Conservation (phyloP, 805 yeast genomes). For the Torulaspora maleeae region DNA sequence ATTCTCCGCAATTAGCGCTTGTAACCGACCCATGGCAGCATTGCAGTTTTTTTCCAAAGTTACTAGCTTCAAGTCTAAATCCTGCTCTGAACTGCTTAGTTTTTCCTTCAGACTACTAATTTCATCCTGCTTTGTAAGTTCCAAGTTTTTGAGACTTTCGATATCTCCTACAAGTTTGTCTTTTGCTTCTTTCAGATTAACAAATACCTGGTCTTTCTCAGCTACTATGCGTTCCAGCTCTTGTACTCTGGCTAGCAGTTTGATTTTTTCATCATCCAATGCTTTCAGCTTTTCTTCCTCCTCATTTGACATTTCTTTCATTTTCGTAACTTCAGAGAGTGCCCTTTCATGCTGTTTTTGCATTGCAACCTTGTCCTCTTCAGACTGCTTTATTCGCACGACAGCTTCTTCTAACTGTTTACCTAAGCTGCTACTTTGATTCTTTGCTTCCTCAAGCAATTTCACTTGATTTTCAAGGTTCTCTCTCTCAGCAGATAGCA, state of each 20-base stretch:
- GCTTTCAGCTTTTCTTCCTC: constrained; percentile 47
- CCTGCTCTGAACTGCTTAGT: constrained; percentile 31
- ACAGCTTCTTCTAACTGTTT: constrained; percentile 23
- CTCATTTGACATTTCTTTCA: constrained; percentile 28
- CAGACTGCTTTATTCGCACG: constrained; percentile 22
- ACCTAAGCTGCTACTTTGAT: constrained; percentile 37
- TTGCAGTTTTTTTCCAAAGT: constrained; percentile 33
- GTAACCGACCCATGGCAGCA: constrained; percentile 37
- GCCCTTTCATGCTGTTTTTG: constrained; percentile 21
- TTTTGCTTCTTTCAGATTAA: constrained; percentile 34
- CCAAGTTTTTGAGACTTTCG: constrained; percentile 7
- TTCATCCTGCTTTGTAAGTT: constrained; percentile 33
- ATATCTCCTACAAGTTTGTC: constrained; percentile 18
- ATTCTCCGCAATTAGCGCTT: constrained; percentile 43
- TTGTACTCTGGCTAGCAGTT: constrained; percentile 53
- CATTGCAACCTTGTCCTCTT: constrained; percentile 27
- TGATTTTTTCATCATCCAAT: constrained; percentile 41
- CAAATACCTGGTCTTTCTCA: constrained; percentile 41
- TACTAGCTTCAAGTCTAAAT: constrained; percentile 36
- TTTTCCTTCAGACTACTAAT: constrained; percentile 34
- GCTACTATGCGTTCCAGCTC: constrained; percentile 51
- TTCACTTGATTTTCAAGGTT: constrained; percentile 45
- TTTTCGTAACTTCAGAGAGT: constrained; percentile 23
- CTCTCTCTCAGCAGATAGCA: constrained; percentile 39
- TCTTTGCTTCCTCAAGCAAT: constrained; percentile 41